Base-by-base conservation (phyloP, 257 asterid species). In the Ilex aquifolium region DNA sequence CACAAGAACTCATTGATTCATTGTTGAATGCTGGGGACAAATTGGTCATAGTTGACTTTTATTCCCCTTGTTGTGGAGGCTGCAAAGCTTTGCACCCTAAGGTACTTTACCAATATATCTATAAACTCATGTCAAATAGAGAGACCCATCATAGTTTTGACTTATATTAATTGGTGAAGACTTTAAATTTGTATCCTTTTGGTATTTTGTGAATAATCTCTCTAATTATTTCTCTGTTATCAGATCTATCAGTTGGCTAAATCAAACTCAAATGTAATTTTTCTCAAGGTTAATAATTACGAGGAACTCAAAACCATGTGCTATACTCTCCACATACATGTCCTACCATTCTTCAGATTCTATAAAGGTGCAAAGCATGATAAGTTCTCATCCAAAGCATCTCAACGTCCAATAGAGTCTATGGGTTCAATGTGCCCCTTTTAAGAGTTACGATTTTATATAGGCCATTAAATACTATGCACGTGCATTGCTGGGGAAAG, bases 31-130 rank as follows among this genome's bases (percentile, higher is more conserved):
- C 98, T 46, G 98, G 93, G 39, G 95, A 91, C 64, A 86, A 68
- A 74, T 79, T 91, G 82, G 92, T 86, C 44, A 73, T 88, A 17
- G 69, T 91, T 61, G 95, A 85, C 79, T 91, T 91, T 39, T 91
- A 86, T 74, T 91, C 97, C 30, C 98, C 95, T 63, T 95, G 93
- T 15, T 91, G 97, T 85, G 98, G 97, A 5, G 95, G 95, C 32
- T 91, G 97, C 83, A 91, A 82, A 70, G 72, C 96, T 62, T 72
- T 88, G 82, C 95, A 91, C 67, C 97, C 97, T 2, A 91, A 88
- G 95, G 98, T 91, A 72, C 14, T 0, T 53, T 16, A n/a, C 27
- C 30, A 8, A 36, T 8, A 36, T 36, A 36, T 36, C 42, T 36
- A 2, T 36, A 36, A 21, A 21, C 8, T 8, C 42, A 36, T 36